A percentile compares a stretch with the other conserved stretches of the same genome.
Conservation (phyloP, 2,329 filamentous ascomycete genomes). For the Fusarium equiseti region DNA sequence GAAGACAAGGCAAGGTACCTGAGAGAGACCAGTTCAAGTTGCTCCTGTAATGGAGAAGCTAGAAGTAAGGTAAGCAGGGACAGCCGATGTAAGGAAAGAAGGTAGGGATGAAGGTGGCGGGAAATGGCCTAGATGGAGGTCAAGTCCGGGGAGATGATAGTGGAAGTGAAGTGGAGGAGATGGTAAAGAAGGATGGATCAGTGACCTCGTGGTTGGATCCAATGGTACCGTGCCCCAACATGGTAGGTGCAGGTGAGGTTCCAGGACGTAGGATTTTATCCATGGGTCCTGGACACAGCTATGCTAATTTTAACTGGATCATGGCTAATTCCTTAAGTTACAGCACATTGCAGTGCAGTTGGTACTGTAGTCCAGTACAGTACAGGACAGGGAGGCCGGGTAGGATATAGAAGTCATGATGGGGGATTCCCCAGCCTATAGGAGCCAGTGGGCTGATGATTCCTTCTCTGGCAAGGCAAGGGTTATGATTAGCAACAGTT, state of each 20-base stretch:
- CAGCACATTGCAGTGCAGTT: background rate
- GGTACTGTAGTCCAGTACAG: background rate
- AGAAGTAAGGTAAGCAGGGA: conserved; percentile 9
- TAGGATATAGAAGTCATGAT: conserved; percentile 27
- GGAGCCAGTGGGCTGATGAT: conserved; percentile 1
- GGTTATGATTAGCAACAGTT: background rate
- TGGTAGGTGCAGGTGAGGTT: conserved; percentile 34
- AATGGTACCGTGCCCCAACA: conserved; percentile 31
- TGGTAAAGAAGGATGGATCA: conserved; percentile 21
- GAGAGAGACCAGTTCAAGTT: background rate
- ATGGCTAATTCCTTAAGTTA: conserved; percentile 1
- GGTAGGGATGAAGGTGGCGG: conserved; percentile 39
- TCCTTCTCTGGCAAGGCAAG: conserved; percentile 4
- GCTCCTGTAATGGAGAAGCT: conserved; percentile 1
- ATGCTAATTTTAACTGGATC: background rate
- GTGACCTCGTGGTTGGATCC: conserved; percentile 36
- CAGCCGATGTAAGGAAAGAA: conserved; percentile 11
- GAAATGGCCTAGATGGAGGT: conserved; percentile 35
- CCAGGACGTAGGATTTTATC: conserved; percentile 13
- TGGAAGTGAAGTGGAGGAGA: conserved; percentile 24
- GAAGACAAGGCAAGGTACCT: conserved; percentile 2
- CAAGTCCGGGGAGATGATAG: conserved; percentile 34
- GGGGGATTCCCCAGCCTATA: background rate
- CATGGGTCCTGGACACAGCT: conserved; percentile 11
- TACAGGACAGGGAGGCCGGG: background rate